phyloP scores from a whole-genome alignment of 371 early-diverging fungal species.

The Mortierella sp. region DNA sequence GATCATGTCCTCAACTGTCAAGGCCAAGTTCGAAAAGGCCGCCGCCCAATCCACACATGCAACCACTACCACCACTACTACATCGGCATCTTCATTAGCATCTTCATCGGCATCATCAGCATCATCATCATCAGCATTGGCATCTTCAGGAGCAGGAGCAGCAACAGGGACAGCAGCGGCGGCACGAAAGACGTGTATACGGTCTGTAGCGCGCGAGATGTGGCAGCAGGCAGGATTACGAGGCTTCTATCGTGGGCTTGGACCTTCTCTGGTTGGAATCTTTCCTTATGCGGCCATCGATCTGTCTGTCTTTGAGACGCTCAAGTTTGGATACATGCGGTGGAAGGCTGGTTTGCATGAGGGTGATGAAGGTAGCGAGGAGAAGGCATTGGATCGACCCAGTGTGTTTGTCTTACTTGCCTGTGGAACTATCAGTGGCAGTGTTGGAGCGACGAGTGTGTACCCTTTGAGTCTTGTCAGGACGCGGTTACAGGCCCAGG shows the following conservation, averaged over 20 bases:
- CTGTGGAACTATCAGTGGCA: slow-evolving; percentile 83
- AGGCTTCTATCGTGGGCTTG: slow-evolving; percentile 83
- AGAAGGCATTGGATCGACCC: slow-evolving; percentile 58
- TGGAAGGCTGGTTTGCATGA: slow-evolving; percentile 62
- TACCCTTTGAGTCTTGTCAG: slow-evolving; percentile 85
- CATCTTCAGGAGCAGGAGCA: slow-evolving; percentile 4
- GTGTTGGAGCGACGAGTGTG: slow-evolving; percentile 80
- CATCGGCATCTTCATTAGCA: not conserved
- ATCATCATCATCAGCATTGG: slow-evolving; percentile 11
- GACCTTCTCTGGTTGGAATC: slow-evolving; percentile 77
- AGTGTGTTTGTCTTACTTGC: slow-evolving; percentile 73
- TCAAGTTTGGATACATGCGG: slow-evolving; percentile 78
- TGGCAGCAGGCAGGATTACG: slow-evolving; percentile 71
- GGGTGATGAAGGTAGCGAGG: slow-evolving; percentile 52
- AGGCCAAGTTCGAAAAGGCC: slow-evolving; percentile 16
- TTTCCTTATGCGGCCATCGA: slow-evolving; percentile 89
- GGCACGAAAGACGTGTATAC: slow-evolving; percentile 20
- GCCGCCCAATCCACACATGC: slow-evolving; percentile 16
- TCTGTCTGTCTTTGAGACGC: slow-evolving; percentile 82
- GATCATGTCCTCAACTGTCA: slow-evolving; percentile 74
- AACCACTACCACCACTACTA: slow-evolving; percentile 2
- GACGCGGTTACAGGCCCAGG: slow-evolving; percentile 89
- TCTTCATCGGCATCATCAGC: slow-evolving; percentile 4
- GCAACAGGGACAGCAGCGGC: not conserved
- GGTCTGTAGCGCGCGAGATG: slow-evolving; percentile 69